These are phyloP conservation scores for Lachnellula subtilissima DNA, from an alignment of 2,329 filamentous ascomycete species.

Conservation along the genomic window DNA sequence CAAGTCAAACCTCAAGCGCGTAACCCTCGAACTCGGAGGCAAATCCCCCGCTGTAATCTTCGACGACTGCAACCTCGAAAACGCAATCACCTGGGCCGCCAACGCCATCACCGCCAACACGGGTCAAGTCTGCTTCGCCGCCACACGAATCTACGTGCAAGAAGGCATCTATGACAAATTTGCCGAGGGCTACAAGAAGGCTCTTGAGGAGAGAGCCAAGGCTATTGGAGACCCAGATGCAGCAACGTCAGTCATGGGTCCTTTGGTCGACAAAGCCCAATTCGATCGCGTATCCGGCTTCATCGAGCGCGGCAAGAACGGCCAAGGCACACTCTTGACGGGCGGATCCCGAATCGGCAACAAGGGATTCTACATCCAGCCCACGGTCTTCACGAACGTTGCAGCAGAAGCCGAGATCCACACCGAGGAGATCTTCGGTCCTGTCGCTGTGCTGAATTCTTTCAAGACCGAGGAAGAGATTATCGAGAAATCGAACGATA, in stretches of 20 bases:
- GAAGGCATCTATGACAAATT: conserved; percentile 54
- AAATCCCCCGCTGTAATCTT: conserved; percentile 41
- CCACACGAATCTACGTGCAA: conserved; percentile 66
- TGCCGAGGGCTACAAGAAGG: conserved; percentile 52
- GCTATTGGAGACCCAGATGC: conserved; percentile 59
- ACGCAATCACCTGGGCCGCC: conserved; percentile 41
- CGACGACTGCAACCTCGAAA: conserved; percentile 39
- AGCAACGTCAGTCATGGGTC: conserved; percentile 53
- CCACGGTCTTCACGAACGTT: conserved; percentile 32
- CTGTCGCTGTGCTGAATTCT: conserved; percentile 53
- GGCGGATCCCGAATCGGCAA: conserved; percentile 11
- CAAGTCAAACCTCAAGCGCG: conserved; percentile 38
- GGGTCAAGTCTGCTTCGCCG: conserved; percentile 72
- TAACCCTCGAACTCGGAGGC: conserved; percentile 40
- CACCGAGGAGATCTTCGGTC: conserved; percentile 39
- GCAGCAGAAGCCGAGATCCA: conserved; percentile 33
- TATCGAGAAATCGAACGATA: conserved; percentile 50
- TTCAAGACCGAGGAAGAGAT: conserved; percentile 55
- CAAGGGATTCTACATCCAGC: conserved; percentile 17
- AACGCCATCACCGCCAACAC: conserved; percentile 61
- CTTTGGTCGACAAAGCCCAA: conserved; percentile 41
- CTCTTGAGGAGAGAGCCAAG: conserved; percentile 51
- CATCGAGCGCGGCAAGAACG: conserved; percentile 16
- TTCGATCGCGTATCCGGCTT: conserved; percentile 20
- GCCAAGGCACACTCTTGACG: conserved; percentile 22